Base-by-base conservation (phyloP, 2,329 filamentous ascomycete genomes). In the Chaetomium globosum region DNA sequence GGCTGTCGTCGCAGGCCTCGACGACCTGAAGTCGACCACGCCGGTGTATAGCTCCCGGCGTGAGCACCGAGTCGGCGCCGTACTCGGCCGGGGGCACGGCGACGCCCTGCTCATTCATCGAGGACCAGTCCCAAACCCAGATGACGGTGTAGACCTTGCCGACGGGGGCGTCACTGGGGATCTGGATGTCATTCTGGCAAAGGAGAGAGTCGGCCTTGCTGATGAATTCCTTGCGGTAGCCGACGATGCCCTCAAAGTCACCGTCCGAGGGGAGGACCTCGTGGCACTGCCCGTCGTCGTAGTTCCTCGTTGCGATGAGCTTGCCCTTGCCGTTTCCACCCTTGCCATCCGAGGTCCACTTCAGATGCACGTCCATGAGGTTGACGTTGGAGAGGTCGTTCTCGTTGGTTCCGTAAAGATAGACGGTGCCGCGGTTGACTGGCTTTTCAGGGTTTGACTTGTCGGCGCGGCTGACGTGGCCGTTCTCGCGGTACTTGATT, bases 111-210 rank as follows among this genome's bases (percentile, higher is more conserved):
- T 77, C 74, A 43, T 69, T 75, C 74, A 87, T 80, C 16, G 86
- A 88, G 2, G 89, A 89, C 92, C 93, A 99, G 77, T 96, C 90
- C 95, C 95, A 98, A 54, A 97, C 89, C 94, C 94, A 98, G 81
- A 97, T 96, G 59, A 97, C 79, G 3, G 92, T 94, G 75, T 93
- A 91, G 31, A 83, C 83, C 33, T 87, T 84, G 53, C 87, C 87
- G 10, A 81, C 76, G n/a, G 83, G 77, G 55, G 87, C 80, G 71
- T 90, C 84, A 5, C 80, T 74, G 0, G 95, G 95, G 16, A 99
- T 80, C 73, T 88, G 82, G 56, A 97, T 80, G 73, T 95, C 88
- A 43, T 88, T 88, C 77, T 97, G 93, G 78, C 95, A 98, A 80
- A 57, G 21, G 84, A 88, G 59, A 84, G 85, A 76, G 82, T 82